phyloP scores from a whole-genome alignment of 768 basidiomycete genomes.

The Naganishia vishniacii region DNA sequence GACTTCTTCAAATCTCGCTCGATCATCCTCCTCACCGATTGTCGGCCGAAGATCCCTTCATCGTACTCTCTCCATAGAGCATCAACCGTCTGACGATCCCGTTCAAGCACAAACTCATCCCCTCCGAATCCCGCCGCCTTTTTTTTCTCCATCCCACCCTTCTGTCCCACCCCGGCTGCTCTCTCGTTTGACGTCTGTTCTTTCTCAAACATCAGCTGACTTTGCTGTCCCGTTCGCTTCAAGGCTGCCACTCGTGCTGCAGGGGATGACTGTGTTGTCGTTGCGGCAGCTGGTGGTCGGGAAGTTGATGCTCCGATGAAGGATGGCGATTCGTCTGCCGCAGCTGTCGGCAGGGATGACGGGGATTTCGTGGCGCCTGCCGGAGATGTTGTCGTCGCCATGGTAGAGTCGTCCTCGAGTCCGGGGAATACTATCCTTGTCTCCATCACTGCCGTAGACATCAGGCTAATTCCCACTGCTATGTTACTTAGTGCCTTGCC shows the following conservation, averaged over 20 bases:
- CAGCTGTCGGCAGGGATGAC: background rate
- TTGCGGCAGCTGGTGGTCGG: background rate
- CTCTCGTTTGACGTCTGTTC: conserved; percentile 29
- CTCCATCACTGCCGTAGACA: conserved; percentile 1
- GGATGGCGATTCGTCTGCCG: background rate
- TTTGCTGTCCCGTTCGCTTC: background rate
- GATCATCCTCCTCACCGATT: background rate
- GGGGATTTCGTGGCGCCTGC: background rate
- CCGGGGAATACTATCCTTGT: background rate
- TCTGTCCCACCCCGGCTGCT: conserved; percentile 33
- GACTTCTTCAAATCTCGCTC: background rate
- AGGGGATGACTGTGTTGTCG: background rate
- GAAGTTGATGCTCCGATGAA: background rate
- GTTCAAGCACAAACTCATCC: background rate
- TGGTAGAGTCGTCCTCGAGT: background rate
- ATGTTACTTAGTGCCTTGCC: background rate
- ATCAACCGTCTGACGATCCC: background rate
- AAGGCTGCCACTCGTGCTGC: background rate
- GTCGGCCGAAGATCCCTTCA: background rate
- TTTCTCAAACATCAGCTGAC: background rate
- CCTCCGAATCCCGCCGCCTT: background rate
- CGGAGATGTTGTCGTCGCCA: background rate
- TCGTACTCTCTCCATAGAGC: conserved; percentile 2
- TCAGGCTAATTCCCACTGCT: background rate
- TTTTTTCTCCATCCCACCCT: background rate